Base-by-base conservation (phyloP, 1,139 yeast genomes). In the Hyphopichia khmerensis region DNA sequence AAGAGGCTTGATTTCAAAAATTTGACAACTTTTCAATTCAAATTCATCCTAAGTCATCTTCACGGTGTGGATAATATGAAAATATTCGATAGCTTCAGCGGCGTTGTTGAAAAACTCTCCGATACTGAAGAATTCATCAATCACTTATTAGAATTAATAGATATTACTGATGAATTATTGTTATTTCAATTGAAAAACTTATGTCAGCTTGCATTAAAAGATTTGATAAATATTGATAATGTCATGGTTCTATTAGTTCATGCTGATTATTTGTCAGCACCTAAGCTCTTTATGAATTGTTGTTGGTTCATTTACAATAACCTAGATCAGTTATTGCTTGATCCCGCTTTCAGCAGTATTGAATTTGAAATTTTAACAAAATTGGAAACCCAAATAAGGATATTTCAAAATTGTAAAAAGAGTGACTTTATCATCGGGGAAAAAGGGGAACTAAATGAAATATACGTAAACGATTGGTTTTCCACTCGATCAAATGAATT, bases 251-350 rank as follows among this genome's bases (percentile, higher is more conserved):
- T 89, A 14, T 56, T 87, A 26, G 65, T 72, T 9, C 82, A 82
- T 54, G 75, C 95, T 0, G 74, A 73, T 35, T 53, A 64, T 31
- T 66, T 76, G 42, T 63, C 73, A 13, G 87, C 89, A 2, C 57
- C 64, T 8, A 80, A 82, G 50, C 59, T 90, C 27, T 72, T 80
- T 46, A 68, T 73, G 41, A 75, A 78, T 42, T 80, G 96, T 54
- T 66, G 84, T 33, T 82, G 88, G 82, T 87, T 77, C 49, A 71
- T 88, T 14, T 81, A 77, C 50, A 75, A 79, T 49, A 88, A 89
- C 55, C 62, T 87, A 47, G 90, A 84, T 33, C 59, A 80, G 4
- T 58, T 87, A 19, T 64, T 89, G 37, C 77, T 81, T 45, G 87
- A 85, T 50, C 53, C 61, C 2, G 38, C 57, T 2, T 58, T 71